A percentile compares a stretch with the other conserved stretches of the same genome.
Conservation (phyloP, 2,329 filamentous ascomycete species). For the Monosporascus sp. region DNA sequence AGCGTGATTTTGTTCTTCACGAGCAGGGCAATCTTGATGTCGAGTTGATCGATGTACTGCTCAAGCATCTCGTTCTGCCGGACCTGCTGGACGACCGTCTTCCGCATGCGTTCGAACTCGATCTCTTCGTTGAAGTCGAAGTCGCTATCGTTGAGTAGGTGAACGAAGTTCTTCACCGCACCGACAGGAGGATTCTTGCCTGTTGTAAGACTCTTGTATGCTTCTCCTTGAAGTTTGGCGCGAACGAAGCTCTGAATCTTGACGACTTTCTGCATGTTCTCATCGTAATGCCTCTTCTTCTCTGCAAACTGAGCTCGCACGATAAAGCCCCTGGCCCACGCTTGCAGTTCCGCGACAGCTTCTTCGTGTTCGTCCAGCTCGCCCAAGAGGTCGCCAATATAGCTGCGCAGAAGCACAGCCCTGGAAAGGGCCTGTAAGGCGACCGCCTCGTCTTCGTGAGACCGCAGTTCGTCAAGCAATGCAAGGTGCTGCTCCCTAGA, state of each 20-base stretch:
- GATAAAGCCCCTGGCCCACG: slow-evolving; percentile 65
- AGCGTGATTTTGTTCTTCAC: slow-evolving; percentile 99
- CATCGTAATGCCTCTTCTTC: slow-evolving; percentile 81
- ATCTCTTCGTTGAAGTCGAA: slow-evolving; percentile 99
- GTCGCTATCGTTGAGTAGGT: slow-evolving; percentile 94
- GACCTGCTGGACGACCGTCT: slow-evolving; percentile 95
- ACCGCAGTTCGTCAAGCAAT: slow-evolving; percentile 64
- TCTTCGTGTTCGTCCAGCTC: slow-evolving; percentile 81
- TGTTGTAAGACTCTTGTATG: slow-evolving; percentile 92
- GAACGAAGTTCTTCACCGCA: slow-evolving; percentile 96
- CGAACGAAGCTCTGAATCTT: slow-evolving; percentile 97
- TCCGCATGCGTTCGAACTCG: slow-evolving; percentile 89
- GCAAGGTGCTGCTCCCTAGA: slow-evolving; percentile 54
- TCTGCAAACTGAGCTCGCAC: slow-evolving; percentile 73
- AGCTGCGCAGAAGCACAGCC: slow-evolving; percentile 70
- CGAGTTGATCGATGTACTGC: slow-evolving; percentile 95
- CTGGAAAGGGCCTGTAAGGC: slow-evolving; percentile 70
- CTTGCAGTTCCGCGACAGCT: slow-evolving; percentile 68
- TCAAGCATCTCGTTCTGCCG: slow-evolving; percentile 95
- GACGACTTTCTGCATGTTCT: slow-evolving; percentile 98
- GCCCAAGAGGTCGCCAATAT: slow-evolving; percentile 67
- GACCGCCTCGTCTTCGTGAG: slow-evolving; percentile 60
- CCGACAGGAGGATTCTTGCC: slow-evolving; percentile 96
- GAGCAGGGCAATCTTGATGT: slow-evolving; percentile 96
- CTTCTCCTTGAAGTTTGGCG: slow-evolving; percentile 91